A percentile compares a stretch with the other conserved stretches of the same genome.
Conservation (phyloP, 495 filamentous ascomycete species). For the Daldinia caldariorum region DNA sequence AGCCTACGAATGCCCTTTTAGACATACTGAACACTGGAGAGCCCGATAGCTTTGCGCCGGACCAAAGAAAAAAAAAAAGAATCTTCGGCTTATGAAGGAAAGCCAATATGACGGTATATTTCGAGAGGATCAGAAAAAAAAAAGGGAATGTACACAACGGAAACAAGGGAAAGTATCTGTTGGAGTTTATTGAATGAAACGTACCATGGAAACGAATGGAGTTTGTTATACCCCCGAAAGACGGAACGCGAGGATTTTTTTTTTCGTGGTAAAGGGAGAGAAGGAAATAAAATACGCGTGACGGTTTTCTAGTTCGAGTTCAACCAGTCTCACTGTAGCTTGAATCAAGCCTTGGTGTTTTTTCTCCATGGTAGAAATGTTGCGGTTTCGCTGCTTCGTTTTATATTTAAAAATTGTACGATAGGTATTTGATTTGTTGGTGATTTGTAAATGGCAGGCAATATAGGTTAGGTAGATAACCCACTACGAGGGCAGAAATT, state of each 20-base stretch:
- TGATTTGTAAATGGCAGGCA: too few relatives aligned
- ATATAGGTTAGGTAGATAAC: background rate
- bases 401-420: background rate
- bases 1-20: conserved; percentile 20
- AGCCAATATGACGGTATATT: conserved; percentile 30
- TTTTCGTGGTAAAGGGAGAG: background rate
- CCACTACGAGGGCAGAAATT: background rate
- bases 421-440: background rate
- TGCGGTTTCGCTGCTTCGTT: background rate
- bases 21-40: conserved; percentile 43
- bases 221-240: conserved; percentile 43
- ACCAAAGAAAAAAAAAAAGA: conserved; percentile 25
- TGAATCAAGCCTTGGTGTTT: conserved; percentile 1
- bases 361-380: background rate
- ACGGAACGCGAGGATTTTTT: conserved; percentile 5
- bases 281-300: background rate
- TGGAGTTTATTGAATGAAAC: conserved; percentile 38
- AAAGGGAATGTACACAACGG: conserved; percentile 14
- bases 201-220: conserved; percentile 34
- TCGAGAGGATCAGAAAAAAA: conserved; percentile 21
- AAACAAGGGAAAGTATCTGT: conserved; percentile 38
- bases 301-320: conserved; percentile 5
- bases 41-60: conserved; percentile 29
- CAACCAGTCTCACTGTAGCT: background rate
- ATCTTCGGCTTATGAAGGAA: conserved; percentile 8